Conservation (phyloP, 1,139 yeast genomes). For the Pneumocystis canis region DNA sequence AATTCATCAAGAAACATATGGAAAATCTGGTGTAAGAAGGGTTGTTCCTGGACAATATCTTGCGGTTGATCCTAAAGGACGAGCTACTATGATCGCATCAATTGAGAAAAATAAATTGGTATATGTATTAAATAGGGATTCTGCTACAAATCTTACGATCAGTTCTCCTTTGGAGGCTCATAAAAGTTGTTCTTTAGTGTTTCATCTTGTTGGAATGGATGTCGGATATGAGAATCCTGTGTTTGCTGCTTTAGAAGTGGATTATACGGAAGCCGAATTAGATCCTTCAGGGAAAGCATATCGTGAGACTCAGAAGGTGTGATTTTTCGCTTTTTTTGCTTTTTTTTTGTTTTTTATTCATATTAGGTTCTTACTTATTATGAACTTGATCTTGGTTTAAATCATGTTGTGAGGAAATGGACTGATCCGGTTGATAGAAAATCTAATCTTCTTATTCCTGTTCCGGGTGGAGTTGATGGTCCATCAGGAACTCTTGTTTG, state of each 20-base stretch:
- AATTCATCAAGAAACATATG: conserved; percentile 49
- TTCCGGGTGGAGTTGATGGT: conserved; percentile 41
- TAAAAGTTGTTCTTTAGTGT: conserved; percentile 38
- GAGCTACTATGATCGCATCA: conserved; percentile 60
- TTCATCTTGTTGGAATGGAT: conserved; percentile 47
- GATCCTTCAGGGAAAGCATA: conserved; percentile 19
- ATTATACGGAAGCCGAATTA: conserved; percentile 25
- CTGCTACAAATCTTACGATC: conserved; percentile 34
- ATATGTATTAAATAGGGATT: conserved; percentile 40
- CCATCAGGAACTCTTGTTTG: conserved; percentile 50
- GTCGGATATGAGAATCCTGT: conserved; percentile 68
- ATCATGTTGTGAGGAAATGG: conserved; percentile 47
- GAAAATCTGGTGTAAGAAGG: conserved; percentile 63
- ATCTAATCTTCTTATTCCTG: conserved; percentile 32
- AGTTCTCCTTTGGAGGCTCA: conserved; percentile 66
- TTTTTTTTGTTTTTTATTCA: conserved; percentile 14
- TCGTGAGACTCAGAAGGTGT: conserved; percentile 15
- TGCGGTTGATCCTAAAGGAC: conserved; percentile 55
- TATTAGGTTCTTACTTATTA: conserved; percentile 40
- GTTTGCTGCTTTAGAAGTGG: conserved; percentile 70
- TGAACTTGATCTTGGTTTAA: conserved; percentile 74
- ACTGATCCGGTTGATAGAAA: conserved; percentile 30
- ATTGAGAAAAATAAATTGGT: conserved; percentile 59
- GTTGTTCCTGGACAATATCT: conserved; percentile 63
- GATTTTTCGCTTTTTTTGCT: not conserved